Evolutionary conservation across 1,139 yeast genomes (phyloP), one percentile per base, ranked within the genome.

Genomic region (Arxiozyma slooffiae): DNA sequence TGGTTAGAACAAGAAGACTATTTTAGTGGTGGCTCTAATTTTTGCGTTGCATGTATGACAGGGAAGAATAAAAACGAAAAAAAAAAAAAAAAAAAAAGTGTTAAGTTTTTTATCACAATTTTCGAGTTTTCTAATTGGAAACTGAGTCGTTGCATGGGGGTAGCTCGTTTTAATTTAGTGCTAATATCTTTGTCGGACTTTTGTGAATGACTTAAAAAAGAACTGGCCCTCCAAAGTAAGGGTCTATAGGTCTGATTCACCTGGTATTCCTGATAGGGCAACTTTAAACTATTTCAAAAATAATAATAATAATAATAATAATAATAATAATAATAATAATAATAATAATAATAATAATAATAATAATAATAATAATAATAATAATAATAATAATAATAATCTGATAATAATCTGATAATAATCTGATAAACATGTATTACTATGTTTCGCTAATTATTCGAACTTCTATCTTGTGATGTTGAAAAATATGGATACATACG

Each of bases 11-110:
- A 36, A 50, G 30, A 80, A 77, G 57, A 80, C 92, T 0, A 87
- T 83, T n/a, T 70, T 90, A 50, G 77, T 90, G 45, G 77, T 90
- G 16, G 90, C 90, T 0, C 97, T 97, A 0, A 95, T 89, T 7
- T 82, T 96, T 0, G 75, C 90, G 40, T 69, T 89, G 54, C 70
- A 81, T 41, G 96, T 90, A 63, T 92, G 97, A 97, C 77, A 77
- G 22, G 81, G 80, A 37, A 97, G 90, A 67, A 71, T 87, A 40
- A 71, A 73, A 52, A 74, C 81, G 17, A 83, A 85, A 55, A 68
- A 83, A 4, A n/a, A n/a, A n/a, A n/a, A n/a, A n/a, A n/a, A n/a
- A 81, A 79, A 56, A 72, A 75, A 0, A 67, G 70, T 0, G 69
- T 74, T 18, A 66, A 70, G 3, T 63, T 85, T 20, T 70, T 66